Conservation (phyloP, 495 filamentous ascomycete species). For the Massariosphaeria phaeospora region DNA sequence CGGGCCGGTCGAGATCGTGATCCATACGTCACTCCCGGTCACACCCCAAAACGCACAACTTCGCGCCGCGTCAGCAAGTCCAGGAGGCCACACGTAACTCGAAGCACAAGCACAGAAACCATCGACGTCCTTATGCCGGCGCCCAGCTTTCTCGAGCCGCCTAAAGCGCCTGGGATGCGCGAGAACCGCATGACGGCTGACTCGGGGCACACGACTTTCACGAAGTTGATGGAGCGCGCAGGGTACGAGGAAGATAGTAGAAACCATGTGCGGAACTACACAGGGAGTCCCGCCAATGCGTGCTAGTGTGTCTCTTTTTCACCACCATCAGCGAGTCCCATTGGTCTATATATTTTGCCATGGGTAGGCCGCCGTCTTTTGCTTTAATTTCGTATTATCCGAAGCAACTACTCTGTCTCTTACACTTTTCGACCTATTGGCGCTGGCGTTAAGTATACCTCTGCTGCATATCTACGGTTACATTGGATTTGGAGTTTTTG, state of each 20-base stretch:
- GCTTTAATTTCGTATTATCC: too few species aligned
- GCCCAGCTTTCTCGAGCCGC: conserved; percentile 28
- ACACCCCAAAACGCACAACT: conserved; percentile 5
- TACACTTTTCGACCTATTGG: conserved; percentile 6
- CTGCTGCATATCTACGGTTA: not conserved
- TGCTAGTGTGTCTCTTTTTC: not conserved
- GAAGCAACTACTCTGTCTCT: too few species aligned
- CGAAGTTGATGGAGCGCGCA: conserved; percentile 58
- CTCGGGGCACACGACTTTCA: conserved; percentile 54
- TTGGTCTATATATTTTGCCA: not conserved
- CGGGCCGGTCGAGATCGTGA: conserved; percentile 29
- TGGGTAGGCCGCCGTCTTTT: not conserved
- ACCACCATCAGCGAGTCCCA: not conserved
- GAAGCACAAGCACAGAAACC: conserved; percentile 35
- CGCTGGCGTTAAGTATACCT: conserved; percentile 16
- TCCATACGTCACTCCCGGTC: conserved; percentile 40
- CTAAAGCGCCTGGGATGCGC: conserved; percentile 16
- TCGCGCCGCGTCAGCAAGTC: not conserved
- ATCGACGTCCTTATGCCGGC: conserved; percentile 41
- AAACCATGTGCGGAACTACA: conserved; percentile 9
- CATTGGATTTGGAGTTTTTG: conserved; percentile 1
- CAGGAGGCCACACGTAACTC: not conserved
- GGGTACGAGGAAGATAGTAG: conserved; percentile 42
- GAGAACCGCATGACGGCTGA: conserved; percentile 37
- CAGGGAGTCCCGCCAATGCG: conserved; percentile 5